These are phyloP conservation scores for Aquilaria malaccensis DNA, from an alignment of 345 rosid genomes.

Conservation along the genomic window DNA sequence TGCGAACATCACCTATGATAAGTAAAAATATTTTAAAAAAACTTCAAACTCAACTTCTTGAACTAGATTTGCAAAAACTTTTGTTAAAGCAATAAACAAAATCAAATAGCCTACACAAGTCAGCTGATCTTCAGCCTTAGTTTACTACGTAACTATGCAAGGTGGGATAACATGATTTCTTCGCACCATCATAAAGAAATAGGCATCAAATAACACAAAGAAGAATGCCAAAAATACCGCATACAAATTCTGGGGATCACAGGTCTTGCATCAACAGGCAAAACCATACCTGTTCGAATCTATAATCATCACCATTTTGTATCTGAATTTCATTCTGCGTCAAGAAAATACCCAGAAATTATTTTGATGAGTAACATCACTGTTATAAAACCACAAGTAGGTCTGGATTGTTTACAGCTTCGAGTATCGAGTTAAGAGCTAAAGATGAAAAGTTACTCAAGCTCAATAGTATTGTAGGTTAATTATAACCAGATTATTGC, in stretches of 20 bases:
- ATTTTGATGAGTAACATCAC: too few relatives aligned
- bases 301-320: slow-evolving; percentile 69
- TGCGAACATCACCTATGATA: background rate
- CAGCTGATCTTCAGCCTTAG: slow-evolving; percentile 3
- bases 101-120: background rate
- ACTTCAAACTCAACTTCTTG: background rate
- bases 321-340: slow-evolving; percentile 78
- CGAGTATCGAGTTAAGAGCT: too few relatives aligned
- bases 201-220: background rate
- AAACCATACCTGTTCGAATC: slow-evolving; percentile 77
- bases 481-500: too few relatives aligned
- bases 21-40: background rate
- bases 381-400: too few relatives aligned
- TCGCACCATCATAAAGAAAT: background rate
- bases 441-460: too few relatives aligned
- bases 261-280: too few relatives aligned
- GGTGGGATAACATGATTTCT: background rate
- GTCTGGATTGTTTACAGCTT: too few relatives aligned
- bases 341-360: slow-evolving; percentile 4
- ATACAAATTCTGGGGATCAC: background rate
- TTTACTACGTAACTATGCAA: background rate
- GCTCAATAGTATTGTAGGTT: too few relatives aligned
- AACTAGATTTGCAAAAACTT: too few relatives aligned
- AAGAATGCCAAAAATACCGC: background rate
- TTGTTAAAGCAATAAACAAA: background rate